These are phyloP conservation scores for Halenospora varia DNA, from an alignment of 495 filamentous ascomycete genomes.

Conservation along the genomic window DNA sequence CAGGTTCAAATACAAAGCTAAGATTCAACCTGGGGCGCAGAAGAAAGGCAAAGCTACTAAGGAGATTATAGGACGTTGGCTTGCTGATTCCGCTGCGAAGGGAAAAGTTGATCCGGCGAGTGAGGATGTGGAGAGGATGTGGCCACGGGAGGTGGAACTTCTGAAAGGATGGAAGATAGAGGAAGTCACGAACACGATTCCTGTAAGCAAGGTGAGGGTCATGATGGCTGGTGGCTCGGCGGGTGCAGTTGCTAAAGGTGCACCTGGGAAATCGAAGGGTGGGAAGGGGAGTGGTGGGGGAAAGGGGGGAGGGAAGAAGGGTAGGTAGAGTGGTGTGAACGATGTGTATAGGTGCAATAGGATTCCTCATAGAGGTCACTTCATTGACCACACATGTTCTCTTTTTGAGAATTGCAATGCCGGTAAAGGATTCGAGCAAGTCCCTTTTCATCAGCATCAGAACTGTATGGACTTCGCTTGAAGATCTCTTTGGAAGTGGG, in stretches of 20 bases:
- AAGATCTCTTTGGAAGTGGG: no score
- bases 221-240: conserved; percentile 55
- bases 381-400: no score
- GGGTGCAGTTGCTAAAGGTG: conserved; percentile 44
- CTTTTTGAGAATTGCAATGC: no score
- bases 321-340: conserved; percentile 5
- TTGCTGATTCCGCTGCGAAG: conserved; percentile 51
- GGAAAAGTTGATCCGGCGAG: conserved; percentile 53
- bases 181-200: conserved; percentile 76
- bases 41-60: conserved; percentile 96
- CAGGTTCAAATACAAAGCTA: conserved; percentile 82
- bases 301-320: conserved; percentile 35
- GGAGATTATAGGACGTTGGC: conserved; percentile 79
- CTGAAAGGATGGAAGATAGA: conserved; percentile 75
- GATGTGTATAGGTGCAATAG: neutral
- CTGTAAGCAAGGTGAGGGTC: conserved; percentile 81
- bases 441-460: no score
- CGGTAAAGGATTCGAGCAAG: no score
- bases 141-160: conserved; percentile 77
- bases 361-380: no score
- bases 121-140: conserved; percentile 68
- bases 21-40: conserved; percentile 81
- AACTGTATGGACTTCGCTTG: no score
- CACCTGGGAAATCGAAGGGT: conserved; percentile 37
- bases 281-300: conserved; percentile 34